Base-by-base conservation (phyloP, 768 basidiomycete genomes). In the Roridomyces roridus region DNA sequence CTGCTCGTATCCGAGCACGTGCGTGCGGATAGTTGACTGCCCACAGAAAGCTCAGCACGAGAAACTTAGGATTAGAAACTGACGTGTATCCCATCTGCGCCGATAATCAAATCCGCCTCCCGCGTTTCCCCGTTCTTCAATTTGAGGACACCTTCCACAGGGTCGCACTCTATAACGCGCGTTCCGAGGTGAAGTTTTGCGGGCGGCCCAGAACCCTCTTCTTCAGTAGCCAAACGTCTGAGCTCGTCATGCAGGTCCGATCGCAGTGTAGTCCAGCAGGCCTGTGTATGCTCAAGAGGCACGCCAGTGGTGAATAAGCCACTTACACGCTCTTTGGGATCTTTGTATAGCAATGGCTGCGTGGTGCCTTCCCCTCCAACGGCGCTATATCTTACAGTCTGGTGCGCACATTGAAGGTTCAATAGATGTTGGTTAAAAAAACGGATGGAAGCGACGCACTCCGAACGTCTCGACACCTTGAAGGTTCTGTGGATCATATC, bases 231-330 rank as follows among this genome's bases (percentile, higher is more conserved):
- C 3, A 56, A 46, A 10, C 54, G 50, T 28, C 55, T 60, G 6
- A 60, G 29, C 25, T 60, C 59, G 28, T 57, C 55, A 46, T 61
- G 60, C 1, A 60, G 43, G 17, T 60, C 59, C 2, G 53, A 45
- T 25, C 59, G 36, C 20, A 34, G 58, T 14, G 51, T 49, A 21
- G 42, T 21, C 53, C 48, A 56, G 11, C 49, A 53, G 1, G 54
- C 48, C 48, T 55, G n/a, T 10, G 10, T 3, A 8, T 15, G 17
- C 9, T 37, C 18, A n/a, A n/a, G n/a, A n/a, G n/a, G n/a, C n/a
- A n/a, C n/a, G n/a, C n/a, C n/a, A n/a, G n/a, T n/a, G n/a, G n/a
- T n/a, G n/a, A n/a, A n/a, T n/a, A n/a, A n/a, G n/a, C n/a, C n/a
- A n/a, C n/a, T n/a, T 34, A 60, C 58, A 2, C 58, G 39, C 1